A percentile compares a stretch with the other conserved stretches of the same genome.
Evolutionary conservation across 192 early-diverging fungal genomes (phyloP).

Genomic region (Coemansia sp.): DNA sequence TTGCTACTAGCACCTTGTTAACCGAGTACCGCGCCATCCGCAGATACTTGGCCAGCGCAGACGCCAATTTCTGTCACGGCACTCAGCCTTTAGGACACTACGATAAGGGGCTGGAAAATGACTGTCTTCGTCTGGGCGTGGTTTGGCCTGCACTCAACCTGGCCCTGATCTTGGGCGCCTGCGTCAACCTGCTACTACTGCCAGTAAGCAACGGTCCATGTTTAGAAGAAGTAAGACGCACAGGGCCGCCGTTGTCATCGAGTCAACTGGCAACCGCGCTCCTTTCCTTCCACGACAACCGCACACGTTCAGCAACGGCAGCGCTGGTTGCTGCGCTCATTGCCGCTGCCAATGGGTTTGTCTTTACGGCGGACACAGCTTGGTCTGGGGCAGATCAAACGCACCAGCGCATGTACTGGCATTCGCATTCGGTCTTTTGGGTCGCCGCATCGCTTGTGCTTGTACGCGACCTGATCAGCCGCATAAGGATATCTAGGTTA

Average conservation of each 20-base stretch:
- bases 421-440: constrained; percentile 23
- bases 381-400: neutral
- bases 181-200: neutral
- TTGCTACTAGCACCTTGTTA: neutral
- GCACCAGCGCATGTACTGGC: constrained; percentile 31
- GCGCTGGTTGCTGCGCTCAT: constrained; percentile 10
- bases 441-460: neutral
- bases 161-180: constrained; percentile 7
- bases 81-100: neutral
- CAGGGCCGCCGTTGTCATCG: no score
- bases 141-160: constrained; percentile 29
- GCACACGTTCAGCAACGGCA: constrained; percentile 9
- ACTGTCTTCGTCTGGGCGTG: constrained; percentile 41
- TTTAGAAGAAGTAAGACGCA: no score
- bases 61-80: neutral
- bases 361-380: neutral
- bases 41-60: neutral
- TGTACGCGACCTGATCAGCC: constrained; percentile 7
- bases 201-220: no score
- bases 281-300: constrained; percentile 30
- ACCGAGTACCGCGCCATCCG: neutral
- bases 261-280: neutral
- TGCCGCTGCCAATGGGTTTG: constrained; percentile 12
- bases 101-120: constrained; percentile 16
- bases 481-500: neutral